Base-by-base conservation (phyloP, 1,284 basidiomycete genomes). In the Xerocomus nothofagi region DNA sequence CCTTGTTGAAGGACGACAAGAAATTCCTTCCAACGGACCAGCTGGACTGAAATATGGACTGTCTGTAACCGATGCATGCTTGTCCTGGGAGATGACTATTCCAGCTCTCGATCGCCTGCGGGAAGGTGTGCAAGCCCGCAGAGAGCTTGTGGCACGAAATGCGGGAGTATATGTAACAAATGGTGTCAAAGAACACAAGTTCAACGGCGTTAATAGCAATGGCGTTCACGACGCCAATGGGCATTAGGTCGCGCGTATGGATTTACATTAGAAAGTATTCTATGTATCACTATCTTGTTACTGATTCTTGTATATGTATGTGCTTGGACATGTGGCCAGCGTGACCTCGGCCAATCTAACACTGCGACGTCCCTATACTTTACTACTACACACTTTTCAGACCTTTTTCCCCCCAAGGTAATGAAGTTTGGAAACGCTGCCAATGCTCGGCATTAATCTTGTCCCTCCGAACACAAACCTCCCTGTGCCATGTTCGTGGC, bases 41-140 rank as follows among this genome's bases (percentile, higher is more conserved):
- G 72, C 79, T 6, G 89, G 82, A 4, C 74, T 97, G 52, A 88
- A 83, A 63, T 95, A 95, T 69, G 94, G 95, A 39, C 88, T 92
- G 64, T 91, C 87, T 8, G 88, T 94, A 14, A 94, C 92, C 18
- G 91, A 91, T 66, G 93, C 92, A 2, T 98, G 94, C 69, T 80
- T 98, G 49, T 88, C 87, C 29, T 93, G 93, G 89, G 86, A 93
- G 63, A 81, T 83, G 60, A 98, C 93, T 3, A 74, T 93, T 6
- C 84, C 85, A 6, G 77, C 84, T 1, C 76, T 98, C 49, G 84
- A 97, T 44, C 81, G 86, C 49, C 77, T 98, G 23, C 80, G 93
- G 18, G 79, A 85, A 58, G 94, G 87, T 52, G 90, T 96, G 9
- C 81, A 78, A 44, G 86, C 83, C 20, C 82, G 93, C 39, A 78